Percentiles rank a stretch among this genome's conserved stretches.
Conservation (phyloP, 495 filamentous ascomycete species). For the Penicillium nucicola region DNA sequence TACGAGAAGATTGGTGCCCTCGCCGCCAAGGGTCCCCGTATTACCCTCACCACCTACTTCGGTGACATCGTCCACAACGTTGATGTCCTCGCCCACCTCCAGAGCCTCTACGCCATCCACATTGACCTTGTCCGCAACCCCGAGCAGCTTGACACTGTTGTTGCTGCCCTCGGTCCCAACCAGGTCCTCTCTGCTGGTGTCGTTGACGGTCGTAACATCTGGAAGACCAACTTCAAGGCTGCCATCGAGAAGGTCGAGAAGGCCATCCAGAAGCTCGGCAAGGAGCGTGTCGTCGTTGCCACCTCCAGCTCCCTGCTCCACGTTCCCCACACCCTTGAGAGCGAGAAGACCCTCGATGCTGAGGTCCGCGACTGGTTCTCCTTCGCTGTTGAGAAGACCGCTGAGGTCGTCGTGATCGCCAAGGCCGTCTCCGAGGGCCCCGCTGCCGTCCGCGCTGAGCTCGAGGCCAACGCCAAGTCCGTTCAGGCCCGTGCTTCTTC, state of each 20-base stretch:
- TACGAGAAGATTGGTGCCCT: conserved; percentile 82
- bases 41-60: conserved; percentile 94
- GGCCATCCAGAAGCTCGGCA: conserved; percentile 88
- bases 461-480: conserved; percentile 93
- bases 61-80: conserved; percentile 99
- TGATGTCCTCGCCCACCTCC: conserved; percentile 68
- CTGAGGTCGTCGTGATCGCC: conserved; percentile 87
- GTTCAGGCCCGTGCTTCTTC: conserved; percentile 85
- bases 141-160: conserved; percentile 85
- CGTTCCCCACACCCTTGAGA: conserved; percentile 93
- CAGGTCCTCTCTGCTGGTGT: conserved; percentile 91
- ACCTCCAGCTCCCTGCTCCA: conserved; percentile 97
- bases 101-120: conserved; percentile 78
- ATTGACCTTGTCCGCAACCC: conserved; percentile 95
- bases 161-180: conserved; percentile 71
- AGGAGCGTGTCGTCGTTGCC: conserved; percentile 92
- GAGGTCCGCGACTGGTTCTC: conserved; percentile 98
- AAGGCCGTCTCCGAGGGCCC: conserved; percentile 93
- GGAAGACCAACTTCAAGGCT: conserved; percentile 96
- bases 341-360: conserved; percentile 91
- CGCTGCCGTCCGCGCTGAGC: conserved; percentile 75
- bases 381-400: conserved; percentile 92
- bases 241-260: conserved; percentile 85
- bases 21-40: conserved; percentile 72
- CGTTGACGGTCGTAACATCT: conserved; percentile 98